These are phyloP conservation scores for Durio zibethinus DNA, from an alignment of 345 rosid genomes.

Conservation along the genomic window DNA sequence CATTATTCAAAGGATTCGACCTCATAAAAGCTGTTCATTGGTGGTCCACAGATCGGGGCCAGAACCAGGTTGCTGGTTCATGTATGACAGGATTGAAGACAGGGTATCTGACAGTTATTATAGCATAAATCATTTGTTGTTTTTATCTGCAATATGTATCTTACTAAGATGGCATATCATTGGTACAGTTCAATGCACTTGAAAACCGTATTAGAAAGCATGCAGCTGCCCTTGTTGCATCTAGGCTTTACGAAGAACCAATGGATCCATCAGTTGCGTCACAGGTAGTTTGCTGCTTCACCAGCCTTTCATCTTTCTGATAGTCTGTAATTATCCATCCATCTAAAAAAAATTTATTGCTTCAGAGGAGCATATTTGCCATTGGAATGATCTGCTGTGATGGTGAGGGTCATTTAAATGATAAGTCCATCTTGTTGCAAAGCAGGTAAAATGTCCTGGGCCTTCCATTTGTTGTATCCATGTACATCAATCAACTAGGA, in stretches of 20 bases:
- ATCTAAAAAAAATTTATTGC: conserved; percentile 30
- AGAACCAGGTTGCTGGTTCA: conserved; percentile 75
- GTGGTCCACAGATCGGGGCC: conserved; percentile 56
- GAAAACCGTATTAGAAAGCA: conserved; percentile 62
- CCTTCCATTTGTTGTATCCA: conserved; percentile 3
- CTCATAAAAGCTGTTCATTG: conserved; percentile 57
- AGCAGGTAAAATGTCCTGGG: conserved; percentile 63
- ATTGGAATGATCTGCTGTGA: conserved; percentile 96
- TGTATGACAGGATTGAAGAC: conserved; percentile 86
- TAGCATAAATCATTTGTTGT: conserved; percentile 8
- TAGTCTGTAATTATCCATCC: not conserved
- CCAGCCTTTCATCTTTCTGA: conserved; percentile 1
- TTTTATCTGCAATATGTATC: conserved; percentile 8
- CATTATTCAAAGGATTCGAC: conserved; percentile 65
- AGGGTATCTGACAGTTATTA: conserved; percentile 43
- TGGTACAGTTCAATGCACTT: conserved; percentile 58
- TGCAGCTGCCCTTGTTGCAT: conserved; percentile 51
- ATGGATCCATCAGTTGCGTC: conserved; percentile 88
- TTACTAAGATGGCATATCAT: conserved; percentile 1
- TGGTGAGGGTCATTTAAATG: conserved; percentile 90
- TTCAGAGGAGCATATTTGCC: conserved; percentile 74
- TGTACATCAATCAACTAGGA: conserved; percentile 2
- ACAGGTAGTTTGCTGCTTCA: conserved; percentile 45
- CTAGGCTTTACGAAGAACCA: conserved; percentile 69
- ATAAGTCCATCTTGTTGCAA: conserved; percentile 76